These are phyloP conservation scores for Coriolopsis trogii DNA, from an alignment of 1,284 basidiomycete species.

Conservation along the genomic window DNA sequence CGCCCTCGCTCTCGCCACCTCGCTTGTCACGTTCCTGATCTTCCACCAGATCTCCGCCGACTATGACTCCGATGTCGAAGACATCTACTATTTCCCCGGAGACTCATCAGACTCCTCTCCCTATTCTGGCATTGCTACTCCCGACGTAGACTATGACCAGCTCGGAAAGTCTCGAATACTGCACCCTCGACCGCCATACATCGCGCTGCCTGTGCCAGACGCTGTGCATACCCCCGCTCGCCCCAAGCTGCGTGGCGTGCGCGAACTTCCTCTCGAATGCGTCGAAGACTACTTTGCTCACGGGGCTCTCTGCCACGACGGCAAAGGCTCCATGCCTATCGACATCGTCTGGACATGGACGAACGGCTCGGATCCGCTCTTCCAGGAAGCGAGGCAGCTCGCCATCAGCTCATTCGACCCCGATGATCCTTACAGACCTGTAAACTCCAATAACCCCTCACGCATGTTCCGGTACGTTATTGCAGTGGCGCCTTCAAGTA, in stretches of 20 bases:
- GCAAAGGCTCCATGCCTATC: constrained; percentile 20
- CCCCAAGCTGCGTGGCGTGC: constrained; percentile 24
- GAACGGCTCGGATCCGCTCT: constrained; percentile 33
- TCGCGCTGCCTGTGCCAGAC: constrained; percentile 25
- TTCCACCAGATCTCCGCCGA: too few species aligned
- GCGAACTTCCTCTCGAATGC: constrained; percentile 26
- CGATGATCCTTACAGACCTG: constrained; percentile 30
- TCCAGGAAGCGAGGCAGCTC: constrained; percentile 21
- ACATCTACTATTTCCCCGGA: too few species aligned
- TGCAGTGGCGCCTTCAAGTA: not conserved
- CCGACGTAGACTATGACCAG: too few species aligned
- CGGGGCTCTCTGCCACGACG: constrained; percentile 26
- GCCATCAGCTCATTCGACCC: constrained; percentile 15
- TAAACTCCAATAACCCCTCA: constrained; percentile 22
- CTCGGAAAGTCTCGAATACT: too few species aligned
- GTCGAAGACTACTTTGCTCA: constrained; percentile 28
- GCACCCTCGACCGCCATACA: too few species aligned
- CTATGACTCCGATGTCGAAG: too few species aligned
- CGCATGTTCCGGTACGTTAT: constrained; percentile 32
- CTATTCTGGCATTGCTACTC: too few species aligned
- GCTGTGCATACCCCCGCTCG: constrained; percentile 11
- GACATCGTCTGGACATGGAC: constrained; percentile 37
- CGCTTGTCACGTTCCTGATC: too few species aligned
- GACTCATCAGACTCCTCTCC: too few species aligned
- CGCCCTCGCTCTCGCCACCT: too few species aligned